Conservation (phyloP, 495 filamentous ascomycete genomes). For the Xylaria sp. region DNA sequence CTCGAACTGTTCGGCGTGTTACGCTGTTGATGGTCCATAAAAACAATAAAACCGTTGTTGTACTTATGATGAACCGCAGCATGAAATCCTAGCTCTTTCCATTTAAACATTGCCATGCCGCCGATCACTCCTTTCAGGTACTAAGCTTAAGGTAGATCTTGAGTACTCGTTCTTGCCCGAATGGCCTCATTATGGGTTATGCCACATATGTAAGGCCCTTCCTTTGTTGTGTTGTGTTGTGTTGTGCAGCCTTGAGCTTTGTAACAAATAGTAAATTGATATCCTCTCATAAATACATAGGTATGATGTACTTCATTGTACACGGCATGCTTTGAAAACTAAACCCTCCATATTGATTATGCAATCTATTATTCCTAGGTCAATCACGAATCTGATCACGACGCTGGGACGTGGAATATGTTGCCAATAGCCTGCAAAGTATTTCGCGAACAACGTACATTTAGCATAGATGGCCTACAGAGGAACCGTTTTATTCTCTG, state of each 20-base stretch:
- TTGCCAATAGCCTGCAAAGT: background rate
- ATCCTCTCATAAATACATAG: background rate
- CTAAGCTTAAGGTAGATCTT: background rate
- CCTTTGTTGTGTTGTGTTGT: background rate
- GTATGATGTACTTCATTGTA: background rate
- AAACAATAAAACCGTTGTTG: background rate
- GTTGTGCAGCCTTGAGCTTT: background rate
- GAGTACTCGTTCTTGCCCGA: no score
- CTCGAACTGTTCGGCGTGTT: background rate
- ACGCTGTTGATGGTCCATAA: background rate
- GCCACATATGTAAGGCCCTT: background rate
- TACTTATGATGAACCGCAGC: background rate
- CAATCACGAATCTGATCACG: background rate
- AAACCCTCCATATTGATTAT: background rate
- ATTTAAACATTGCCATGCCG: background rate
- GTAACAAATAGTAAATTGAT: background rate
- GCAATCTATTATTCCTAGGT: background rate
- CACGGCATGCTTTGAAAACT: background rate
- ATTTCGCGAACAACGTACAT: background rate
- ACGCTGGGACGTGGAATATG: background rate
- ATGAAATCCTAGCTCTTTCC: background rate
- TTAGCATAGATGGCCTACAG: background rate
- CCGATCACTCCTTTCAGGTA: background rate
- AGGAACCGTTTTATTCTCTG: background rate
- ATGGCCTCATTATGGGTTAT: no score